These are phyloP conservation scores for Nitzschia sp. DNA, from an alignment of 108 stramenopile genomes.

Conservation along the genomic window DNA sequence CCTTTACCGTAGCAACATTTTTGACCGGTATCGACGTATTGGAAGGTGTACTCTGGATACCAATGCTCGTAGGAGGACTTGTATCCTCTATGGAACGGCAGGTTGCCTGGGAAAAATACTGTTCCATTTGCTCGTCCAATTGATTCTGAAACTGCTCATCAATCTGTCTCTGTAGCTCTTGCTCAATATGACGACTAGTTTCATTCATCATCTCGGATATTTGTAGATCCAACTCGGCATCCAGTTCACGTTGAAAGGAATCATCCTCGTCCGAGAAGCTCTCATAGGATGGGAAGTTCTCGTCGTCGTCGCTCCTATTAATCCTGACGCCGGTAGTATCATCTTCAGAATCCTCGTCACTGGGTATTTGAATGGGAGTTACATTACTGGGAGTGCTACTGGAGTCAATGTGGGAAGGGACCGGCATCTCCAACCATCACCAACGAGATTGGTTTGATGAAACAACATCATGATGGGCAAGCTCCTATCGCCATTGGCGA, in stretches of 20 bases:
- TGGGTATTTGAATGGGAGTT: no score
- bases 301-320: background rate
- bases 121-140: background rate
- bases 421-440: background rate
- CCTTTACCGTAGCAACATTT: background rate
- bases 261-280: background rate
- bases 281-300: background rate
- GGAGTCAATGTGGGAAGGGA: no score
- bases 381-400: no score
- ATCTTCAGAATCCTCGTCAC: background rate
- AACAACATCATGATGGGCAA: no score
- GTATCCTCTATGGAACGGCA: no score
- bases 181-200: background rate
- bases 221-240: background rate
- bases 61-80: no score
- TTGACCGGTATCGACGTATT: no score
- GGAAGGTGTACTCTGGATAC: no score
- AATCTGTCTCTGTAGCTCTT: background rate
- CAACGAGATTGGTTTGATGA: background rate
- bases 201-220: conserved; percentile 3
- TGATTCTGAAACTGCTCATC: background rate
- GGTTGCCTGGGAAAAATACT: background rate
- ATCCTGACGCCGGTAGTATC: background rate
- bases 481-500: background rate
- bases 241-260: background rate